These are phyloP conservation scores for Cercospora sp. DNA, from an alignment of 2,329 filamentous ascomycete genomes.

Conservation along the genomic window DNA sequence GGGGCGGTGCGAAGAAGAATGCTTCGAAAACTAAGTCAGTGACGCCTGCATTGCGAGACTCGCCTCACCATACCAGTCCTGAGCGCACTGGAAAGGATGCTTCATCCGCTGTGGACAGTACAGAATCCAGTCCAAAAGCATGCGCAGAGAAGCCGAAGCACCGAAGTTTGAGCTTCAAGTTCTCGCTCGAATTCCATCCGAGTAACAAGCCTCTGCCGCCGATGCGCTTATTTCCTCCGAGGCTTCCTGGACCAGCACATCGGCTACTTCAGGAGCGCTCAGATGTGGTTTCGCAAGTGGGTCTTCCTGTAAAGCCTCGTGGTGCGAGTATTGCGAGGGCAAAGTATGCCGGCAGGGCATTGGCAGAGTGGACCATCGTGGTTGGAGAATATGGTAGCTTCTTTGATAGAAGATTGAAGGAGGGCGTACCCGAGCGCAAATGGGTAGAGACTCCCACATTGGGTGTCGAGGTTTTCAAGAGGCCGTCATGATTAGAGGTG, in stretches of 20 bases:
- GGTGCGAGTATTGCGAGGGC: constrained; percentile 45
- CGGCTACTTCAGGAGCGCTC: constrained; percentile 54
- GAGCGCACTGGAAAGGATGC: constrained; percentile 19
- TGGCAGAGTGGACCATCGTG: constrained; percentile 76
- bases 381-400: constrained; percentile 80
- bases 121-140: neutral
- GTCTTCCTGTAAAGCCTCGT: constrained; percentile 36
- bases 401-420: constrained; percentile 70
- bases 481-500: constrained; percentile 22
- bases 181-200: constrained; percentile 68
- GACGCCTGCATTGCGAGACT: constrained; percentile 20
- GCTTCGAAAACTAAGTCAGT: constrained; percentile 29
- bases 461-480: constrained; percentile 61
- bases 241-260: constrained; percentile 70
- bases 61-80: constrained; percentile 3
- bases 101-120: neutral
- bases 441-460: constrained; percentile 70
- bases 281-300: constrained; percentile 4
- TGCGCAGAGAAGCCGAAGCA: constrained; percentile 34
- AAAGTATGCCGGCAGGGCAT: constrained; percentile 67
- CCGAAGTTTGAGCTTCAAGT: constrained; percentile 69
- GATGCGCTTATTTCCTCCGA: constrained; percentile 64
- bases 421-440: constrained; percentile 66
- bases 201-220: constrained; percentile 57
- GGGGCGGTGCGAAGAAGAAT: constrained; percentile 28